phyloP scores from a whole-genome alignment of 257 asterid genomes.

The Jasminum sambac region DNA sequence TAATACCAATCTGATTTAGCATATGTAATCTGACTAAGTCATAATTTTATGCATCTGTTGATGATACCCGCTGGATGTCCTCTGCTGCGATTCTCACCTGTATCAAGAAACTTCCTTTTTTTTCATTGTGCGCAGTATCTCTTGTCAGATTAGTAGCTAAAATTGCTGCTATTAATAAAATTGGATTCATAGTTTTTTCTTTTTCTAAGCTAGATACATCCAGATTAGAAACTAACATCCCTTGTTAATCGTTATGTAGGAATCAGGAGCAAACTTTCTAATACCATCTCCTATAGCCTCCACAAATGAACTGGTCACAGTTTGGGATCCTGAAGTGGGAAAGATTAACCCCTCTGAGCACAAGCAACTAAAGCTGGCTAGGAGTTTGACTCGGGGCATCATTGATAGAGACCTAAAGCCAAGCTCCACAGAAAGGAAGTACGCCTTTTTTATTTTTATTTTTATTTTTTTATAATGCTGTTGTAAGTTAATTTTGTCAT shows the following conservation, averaged over 20 bases:
- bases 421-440: constrained; percentile 85
- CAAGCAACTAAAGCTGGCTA: constrained; percentile 94
- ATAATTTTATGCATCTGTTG: background rate
- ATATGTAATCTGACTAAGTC: background rate
- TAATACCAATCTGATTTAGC: background rate
- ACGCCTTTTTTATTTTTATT: constrained; percentile 42
- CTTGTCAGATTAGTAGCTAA: background rate
- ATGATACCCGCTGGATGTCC: background rate
- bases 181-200: background rate
- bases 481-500: background rate
- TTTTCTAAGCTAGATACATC: constrained; percentile 11
- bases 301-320: constrained; percentile 87
- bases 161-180: constrained; percentile 10
- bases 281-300: constrained; percentile 92
- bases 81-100: background rate
- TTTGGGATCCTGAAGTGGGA: constrained; percentile 97
- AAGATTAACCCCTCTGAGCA: constrained; percentile 97
- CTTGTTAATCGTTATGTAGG: constrained; percentile 57
- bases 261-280: constrained; percentile 92
- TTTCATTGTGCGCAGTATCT: background rate
- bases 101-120: background rate
- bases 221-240: constrained; percentile 15
- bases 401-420: constrained; percentile 98
- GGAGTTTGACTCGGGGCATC: constrained; percentile 97
- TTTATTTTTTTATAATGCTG: too few species aligned